Base-by-base conservation (phyloP, 2,329 filamentous ascomycete genomes). In the Aspergillus fischeri region DNA sequence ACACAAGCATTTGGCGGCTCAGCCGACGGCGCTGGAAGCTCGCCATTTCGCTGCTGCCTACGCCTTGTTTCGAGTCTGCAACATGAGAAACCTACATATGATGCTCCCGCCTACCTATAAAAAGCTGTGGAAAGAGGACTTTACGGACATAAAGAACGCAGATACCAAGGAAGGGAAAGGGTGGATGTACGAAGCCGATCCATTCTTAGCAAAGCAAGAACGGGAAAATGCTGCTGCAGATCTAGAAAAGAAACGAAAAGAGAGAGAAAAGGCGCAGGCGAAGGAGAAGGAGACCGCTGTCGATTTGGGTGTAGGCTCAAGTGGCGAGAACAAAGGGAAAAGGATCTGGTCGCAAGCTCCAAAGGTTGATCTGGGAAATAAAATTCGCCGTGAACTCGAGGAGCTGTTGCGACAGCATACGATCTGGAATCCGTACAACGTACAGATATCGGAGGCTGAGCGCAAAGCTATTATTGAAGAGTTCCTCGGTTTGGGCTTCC, bases 141-240 rank as follows among this genome's bases (percentile, higher is more conserved):
- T 99, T 64, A 84, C 89, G 60, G 83, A 86, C 3, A 78, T 97
- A 61, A 97, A 97, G 75, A 85, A 85, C 62, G 83, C 86, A 64
- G 93, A 97, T 66, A 79, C 91, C 51, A 89, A 87, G 68, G 87
- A 90, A 45, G 92, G 83, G 6, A 85, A 85, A 61, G 88, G 79
- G 0, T 97, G 92, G 89, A 87, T 96, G 84, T 99, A 97, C 73
- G 92, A 96, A 65, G 91, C 92, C 10, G 94, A 99, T 68, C 94
- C 94, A 0, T 99, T 99, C 77, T 83, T 87, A 58, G 87, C 91
- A 0, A 81, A 89, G 61, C 83, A 87, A 63, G 90, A 95, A 73
- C 82, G 90, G 53, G 89, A 96, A 65, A 89, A 92, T 66, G 87
- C 89, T 8, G 90, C 89, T 61, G 86, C 83, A 1, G 80, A 85